A percentile compares a stretch with the other conserved stretches of the same genome.
Conservation (phyloP, 2,329 filamentous ascomycete genomes). For the Aspergillus sp. region DNA sequence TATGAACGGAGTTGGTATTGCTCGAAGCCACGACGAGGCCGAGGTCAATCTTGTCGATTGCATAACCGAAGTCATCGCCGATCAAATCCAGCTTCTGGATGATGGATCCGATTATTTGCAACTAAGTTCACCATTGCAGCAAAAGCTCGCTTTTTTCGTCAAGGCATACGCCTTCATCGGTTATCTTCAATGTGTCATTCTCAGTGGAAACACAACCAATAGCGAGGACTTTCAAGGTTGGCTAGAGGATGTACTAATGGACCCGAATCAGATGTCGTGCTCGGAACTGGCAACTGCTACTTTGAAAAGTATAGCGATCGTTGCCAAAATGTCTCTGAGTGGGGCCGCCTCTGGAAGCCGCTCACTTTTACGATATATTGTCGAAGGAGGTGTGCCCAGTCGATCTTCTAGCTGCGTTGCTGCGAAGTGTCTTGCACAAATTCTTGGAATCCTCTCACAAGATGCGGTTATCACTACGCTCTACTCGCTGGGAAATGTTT, state of each 20-base stretch:
- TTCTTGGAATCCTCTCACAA: constrained; percentile 79
- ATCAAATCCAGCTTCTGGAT: constrained; percentile 84
- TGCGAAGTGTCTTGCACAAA: constrained; percentile 78
- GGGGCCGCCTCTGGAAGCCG: constrained; percentile 75
- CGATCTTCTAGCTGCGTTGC: constrained; percentile 71
- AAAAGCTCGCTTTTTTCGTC: constrained; percentile 79
- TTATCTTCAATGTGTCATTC: constrained; percentile 79
- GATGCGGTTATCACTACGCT: constrained; percentile 93
- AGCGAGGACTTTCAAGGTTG: constrained; percentile 75
- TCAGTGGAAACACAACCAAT: constrained; percentile 80
- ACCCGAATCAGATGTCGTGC: constrained; percentile 79
- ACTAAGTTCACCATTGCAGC: constrained; percentile 81
- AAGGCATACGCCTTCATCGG: constrained; percentile 80
- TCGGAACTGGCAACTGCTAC: constrained; percentile 73
- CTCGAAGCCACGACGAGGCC: constrained; percentile 40
- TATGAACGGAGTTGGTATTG: constrained; percentile 57
- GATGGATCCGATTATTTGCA: constrained; percentile 87
- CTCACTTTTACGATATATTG: constrained; percentile 80
- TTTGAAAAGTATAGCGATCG: constrained; percentile 76
- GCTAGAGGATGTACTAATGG: constrained; percentile 79
- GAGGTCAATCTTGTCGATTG: constrained; percentile 49
- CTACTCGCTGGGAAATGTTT: constrained; percentile 92
- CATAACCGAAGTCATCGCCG: constrained; percentile 70
- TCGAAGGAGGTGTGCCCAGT: constrained; percentile 70
- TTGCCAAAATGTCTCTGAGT: constrained; percentile 71